A percentile compares a stretch with the other conserved stretches of the same genome.
Evolutionary conservation across 2,329 filamentous ascomycete species (phyloP).

Genomic region (Arachnopeziza araneosa): DNA sequence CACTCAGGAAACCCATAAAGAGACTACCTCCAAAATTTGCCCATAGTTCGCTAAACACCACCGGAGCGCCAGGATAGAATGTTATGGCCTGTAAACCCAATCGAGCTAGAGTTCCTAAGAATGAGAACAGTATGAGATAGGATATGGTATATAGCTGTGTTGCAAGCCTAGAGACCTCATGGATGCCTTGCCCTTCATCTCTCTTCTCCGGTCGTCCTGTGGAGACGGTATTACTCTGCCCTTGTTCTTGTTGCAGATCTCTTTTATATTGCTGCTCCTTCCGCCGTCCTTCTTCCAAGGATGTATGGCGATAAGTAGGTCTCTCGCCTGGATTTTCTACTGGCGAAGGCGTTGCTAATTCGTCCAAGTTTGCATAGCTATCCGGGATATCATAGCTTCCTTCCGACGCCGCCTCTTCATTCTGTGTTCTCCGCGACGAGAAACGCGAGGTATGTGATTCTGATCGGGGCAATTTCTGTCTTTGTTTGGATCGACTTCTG

Average conservation of each 20-base stretch:
- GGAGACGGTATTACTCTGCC: neutral
- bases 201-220: conserved; percentile 7
- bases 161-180: conserved; percentile 41
- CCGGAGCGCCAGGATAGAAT: conserved; percentile 69
- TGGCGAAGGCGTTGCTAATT: conserved; percentile 38
- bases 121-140: conserved; percentile 78
- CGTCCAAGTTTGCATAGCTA: conserved; percentile 39
- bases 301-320: conserved; percentile 33
- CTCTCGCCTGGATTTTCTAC: conserved; percentile 39
- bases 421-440: conserved; percentile 1
- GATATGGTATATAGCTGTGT: conserved; percentile 68
- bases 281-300: conserved; percentile 33
- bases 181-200: conserved; percentile 5
- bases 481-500: conserved; percentile 6
- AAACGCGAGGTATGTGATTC: conserved; percentile 6
- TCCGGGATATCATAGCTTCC: conserved; percentile 21
- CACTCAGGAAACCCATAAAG: conserved; percentile 77
- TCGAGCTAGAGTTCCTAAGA: conserved; percentile 78
- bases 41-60: conserved; percentile 74
- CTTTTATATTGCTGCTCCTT: conserved; percentile 18
- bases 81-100: conserved; percentile 76
- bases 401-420: conserved; percentile 1
- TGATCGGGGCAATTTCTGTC: conserved; percentile 5
- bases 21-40: conserved; percentile 79
- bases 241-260: conserved; percentile 3